These are phyloP conservation scores for Penicillium steckii DNA, from an alignment of 495 filamentous ascomycete genomes.

Conservation along the genomic window DNA sequence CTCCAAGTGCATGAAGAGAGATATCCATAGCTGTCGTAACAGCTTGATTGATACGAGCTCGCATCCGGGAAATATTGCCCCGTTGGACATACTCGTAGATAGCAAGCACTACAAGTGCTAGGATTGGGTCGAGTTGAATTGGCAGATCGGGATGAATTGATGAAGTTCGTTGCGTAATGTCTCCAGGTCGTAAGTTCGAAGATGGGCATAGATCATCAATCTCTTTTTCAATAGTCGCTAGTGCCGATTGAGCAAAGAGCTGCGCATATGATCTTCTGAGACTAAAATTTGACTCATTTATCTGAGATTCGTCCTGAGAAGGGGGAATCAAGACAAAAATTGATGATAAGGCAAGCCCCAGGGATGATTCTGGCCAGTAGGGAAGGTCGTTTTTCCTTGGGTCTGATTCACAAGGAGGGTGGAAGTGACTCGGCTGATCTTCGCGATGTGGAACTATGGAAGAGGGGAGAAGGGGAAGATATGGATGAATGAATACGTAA, in stretches of 20 bases:
- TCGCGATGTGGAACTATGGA: constrained; percentile 28
- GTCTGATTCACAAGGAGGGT: constrained; percentile 8
- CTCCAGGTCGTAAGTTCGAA: constrained; percentile 27
- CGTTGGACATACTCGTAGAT: constrained; percentile 55
- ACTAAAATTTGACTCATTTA: constrained; percentile 27
- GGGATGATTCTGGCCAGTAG: constrained; percentile 41
- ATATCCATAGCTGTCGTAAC: constrained; percentile 46
- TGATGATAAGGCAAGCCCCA: constrained; percentile 49
- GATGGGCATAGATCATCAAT: constrained; percentile 44
- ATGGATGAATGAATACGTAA: constrained; percentile 55
- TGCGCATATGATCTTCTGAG: constrained; percentile 48
- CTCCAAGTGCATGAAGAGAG: constrained; percentile 36
- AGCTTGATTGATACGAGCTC: constrained; percentile 47
- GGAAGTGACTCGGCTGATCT: constrained; percentile 33
- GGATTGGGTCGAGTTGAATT: constrained; percentile 42
- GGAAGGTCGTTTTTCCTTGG: constrained; percentile 17
- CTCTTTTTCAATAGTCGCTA: constrained; percentile 46
- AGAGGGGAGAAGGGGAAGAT: constrained; percentile 51
- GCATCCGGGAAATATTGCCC: constrained; percentile 53
- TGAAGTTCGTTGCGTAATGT: constrained; percentile 8
- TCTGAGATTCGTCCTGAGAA: constrained; percentile 32
- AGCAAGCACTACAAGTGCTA: constrained; percentile 48
- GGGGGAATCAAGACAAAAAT: constrained; percentile 49
- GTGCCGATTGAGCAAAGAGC: constrained; percentile 46
- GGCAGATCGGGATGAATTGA: constrained; percentile 45